phyloP scores from a whole-genome alignment of 495 filamentous ascomycete genomes.

The Gamarada debralockiae region DNA sequence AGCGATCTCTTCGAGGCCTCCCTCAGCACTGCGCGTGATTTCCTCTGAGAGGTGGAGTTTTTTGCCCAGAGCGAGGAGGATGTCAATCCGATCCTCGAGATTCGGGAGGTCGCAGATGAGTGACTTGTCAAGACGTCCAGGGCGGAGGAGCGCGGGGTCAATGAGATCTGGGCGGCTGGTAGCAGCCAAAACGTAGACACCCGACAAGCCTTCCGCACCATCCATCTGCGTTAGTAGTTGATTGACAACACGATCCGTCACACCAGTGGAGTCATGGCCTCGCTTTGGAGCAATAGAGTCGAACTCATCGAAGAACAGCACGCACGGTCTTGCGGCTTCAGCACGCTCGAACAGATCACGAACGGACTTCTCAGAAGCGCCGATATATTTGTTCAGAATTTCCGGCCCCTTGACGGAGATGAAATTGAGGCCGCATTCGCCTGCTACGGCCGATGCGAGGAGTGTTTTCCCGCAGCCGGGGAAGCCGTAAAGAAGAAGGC shows the following conservation, averaged over 20 bases:
- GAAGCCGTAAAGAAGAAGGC: slow-evolving; percentile 88
- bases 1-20: slow-evolving; percentile 59
- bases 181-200: slow-evolving; percentile 93
- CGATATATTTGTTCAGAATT: slow-evolving; percentile 98
- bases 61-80: slow-evolving; percentile 72
- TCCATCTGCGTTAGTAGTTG: slow-evolving; percentile 99
- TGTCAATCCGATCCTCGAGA: slow-evolving; percentile 77
- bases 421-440: slow-evolving; percentile 95
- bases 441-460: slow-evolving; percentile 87
- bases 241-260: slow-evolving; percentile 97
- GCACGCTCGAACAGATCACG: slow-evolving; percentile 93
- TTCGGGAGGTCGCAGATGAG: slow-evolving; percentile 84
- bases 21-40: slow-evolving; percentile 38
- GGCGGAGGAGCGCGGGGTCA: slow-evolving; percentile 85
- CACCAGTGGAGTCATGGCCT: slow-evolving; percentile 93
- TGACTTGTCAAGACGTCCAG: slow-evolving; percentile 87
- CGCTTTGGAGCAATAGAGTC: slow-evolving; percentile 96
- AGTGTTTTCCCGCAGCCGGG: slow-evolving; percentile 96
- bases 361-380: slow-evolving; percentile 90
- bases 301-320: slow-evolving; percentile 98
- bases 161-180: slow-evolving; percentile 90
- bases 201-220: slow-evolving; percentile 88
- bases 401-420: slow-evolving; percentile 98
- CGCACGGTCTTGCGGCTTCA: slow-evolving; percentile 81
- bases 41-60: slow-evolving; percentile 68